These are phyloP conservation scores for Calonectria pauciramosa DNA, from an alignment of 2,329 filamentous ascomycete species.

Conservation along the genomic window DNA sequence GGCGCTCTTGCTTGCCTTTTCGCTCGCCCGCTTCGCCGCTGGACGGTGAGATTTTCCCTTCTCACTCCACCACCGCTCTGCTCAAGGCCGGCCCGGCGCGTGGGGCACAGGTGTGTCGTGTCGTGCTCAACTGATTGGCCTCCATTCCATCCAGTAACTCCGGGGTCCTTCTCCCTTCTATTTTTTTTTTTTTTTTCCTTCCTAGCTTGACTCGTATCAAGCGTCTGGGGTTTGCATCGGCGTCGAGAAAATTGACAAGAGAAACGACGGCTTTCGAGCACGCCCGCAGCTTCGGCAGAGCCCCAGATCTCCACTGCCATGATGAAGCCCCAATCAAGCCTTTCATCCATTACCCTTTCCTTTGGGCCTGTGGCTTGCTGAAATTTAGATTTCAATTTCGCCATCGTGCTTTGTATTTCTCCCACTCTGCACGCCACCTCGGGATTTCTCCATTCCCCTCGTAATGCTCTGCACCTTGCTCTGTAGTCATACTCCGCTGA, in stretches of 20 bases:
- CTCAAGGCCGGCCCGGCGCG: constrained; percentile 42
- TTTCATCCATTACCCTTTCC: constrained; percentile 3
- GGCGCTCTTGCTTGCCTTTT: constrained; percentile 23
- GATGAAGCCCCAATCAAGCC: not conserved
- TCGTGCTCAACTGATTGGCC: constrained; percentile 53
- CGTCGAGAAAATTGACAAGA: not conserved
- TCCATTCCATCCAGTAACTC: constrained; percentile 44
- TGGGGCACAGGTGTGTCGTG: constrained; percentile 48
- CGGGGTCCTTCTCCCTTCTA: constrained; percentile 29
- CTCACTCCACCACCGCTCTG: constrained; percentile 35
- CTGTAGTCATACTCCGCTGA: constrained; percentile 3
- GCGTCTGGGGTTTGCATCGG: not conserved
- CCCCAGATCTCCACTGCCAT: constrained; percentile 5
- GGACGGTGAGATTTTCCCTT: constrained; percentile 44
- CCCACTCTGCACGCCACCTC: constrained; percentile 16
- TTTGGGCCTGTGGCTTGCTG: constrained; percentile 17
- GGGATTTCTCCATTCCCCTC: constrained; percentile 15
- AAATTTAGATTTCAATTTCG: constrained; percentile 21
- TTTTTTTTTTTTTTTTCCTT: constrained; percentile 14
- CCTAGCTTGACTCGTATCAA: constrained; percentile 25
- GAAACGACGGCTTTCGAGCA: constrained; percentile 1
- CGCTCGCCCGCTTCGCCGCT: constrained; percentile 43
- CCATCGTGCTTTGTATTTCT: constrained; percentile 22
- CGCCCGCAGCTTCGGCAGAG: constrained; percentile 24
- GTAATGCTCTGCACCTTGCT: constrained; percentile 13